Conservation (phyloP, 2,329 filamentous ascomycete species). For the Claviceps purpurea region DNA sequence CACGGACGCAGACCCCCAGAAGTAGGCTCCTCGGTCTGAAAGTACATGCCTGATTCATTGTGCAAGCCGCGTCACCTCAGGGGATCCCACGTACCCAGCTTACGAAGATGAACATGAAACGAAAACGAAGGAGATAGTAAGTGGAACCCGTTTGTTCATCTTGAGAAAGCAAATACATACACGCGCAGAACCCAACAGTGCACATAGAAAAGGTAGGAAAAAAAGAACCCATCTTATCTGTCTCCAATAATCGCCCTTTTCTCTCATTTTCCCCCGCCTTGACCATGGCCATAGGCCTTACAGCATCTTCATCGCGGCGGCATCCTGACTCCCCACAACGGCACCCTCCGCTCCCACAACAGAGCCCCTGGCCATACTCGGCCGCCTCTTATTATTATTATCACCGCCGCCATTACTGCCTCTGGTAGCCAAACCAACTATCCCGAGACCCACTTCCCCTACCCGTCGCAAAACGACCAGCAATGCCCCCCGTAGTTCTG, state of each 20-base stretch:
- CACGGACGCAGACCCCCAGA: too few species aligned
- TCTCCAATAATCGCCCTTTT: neutral
- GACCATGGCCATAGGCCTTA: slow-evolving; percentile 7
- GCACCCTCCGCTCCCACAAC: slow-evolving; percentile 9
- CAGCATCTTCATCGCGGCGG: slow-evolving; percentile 22
- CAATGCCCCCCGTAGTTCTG: slow-evolving; percentile 65
- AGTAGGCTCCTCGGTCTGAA: too few species aligned
- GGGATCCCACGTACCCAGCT: too few species aligned
- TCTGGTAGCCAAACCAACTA: slow-evolving; percentile 31
- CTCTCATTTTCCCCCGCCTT: neutral
- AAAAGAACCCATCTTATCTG: neutral
- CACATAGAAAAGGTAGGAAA: neutral
- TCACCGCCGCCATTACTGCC: neutral
- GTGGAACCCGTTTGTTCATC: too few species aligned
- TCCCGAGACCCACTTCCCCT: slow-evolving; percentile 59
- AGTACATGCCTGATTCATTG: too few species aligned
- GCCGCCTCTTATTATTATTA: slow-evolving; percentile 20
- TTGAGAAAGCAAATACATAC: neutral
- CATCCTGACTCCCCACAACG: slow-evolving; percentile 16
- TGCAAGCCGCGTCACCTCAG: too few species aligned
- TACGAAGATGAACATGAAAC: neutral
- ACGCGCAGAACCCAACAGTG: neutral
- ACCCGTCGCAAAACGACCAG: slow-evolving; percentile 67
- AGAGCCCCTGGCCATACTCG: slow-evolving; percentile 25
- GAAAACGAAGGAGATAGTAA: too few species aligned